These are phyloP conservation scores for Aspergillus nanangensis DNA, from an alignment of 495 filamentous ascomycete genomes.

Conservation along the genomic window DNA sequence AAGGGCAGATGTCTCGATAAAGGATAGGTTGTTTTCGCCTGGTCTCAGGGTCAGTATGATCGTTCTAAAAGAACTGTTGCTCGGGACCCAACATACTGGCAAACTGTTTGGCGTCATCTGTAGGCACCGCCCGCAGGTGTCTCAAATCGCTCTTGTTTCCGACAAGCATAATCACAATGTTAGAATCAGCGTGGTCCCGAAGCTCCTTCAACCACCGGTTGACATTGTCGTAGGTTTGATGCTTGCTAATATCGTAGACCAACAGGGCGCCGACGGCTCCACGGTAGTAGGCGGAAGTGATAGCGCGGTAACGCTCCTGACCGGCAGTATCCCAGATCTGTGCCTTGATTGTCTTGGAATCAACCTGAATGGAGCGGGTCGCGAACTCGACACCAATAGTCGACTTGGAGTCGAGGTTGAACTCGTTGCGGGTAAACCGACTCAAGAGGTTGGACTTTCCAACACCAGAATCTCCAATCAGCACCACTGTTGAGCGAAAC, in stretches of 20 bases:
- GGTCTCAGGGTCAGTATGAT: conserved; percentile 1
- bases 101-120: conserved; percentile 97
- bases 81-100: conserved; percentile 64
- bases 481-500: conserved; percentile 63
- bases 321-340: conserved; percentile 99
- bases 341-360: conserved; percentile 99
- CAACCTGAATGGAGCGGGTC: conserved; percentile 97
- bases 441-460: conserved; percentile 99
- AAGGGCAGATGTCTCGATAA: conserved; percentile 98
- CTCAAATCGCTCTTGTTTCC: conserved; percentile 99
- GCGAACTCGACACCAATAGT: conserved; percentile 99
- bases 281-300: conserved; percentile 98
- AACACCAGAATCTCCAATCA: conserved; percentile 98
- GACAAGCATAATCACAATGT: conserved; percentile 99
- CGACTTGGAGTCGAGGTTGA: conserved; percentile 99
- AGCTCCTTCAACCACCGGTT: conserved; percentile 99
- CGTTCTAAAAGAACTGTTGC: not conserved
- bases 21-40: conserved; percentile 94
- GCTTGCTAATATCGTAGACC: conserved; percentile 99
- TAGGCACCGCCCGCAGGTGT: conserved; percentile 94
- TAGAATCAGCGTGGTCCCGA: conserved; percentile 94
- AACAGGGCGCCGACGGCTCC: conserved; percentile 96
- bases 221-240: conserved; percentile 98
- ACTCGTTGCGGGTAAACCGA: conserved; percentile 99
- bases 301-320: conserved; percentile 97